Conservation (phyloP, 345 rosid genomes). For the Brassica napus region Da-Ae NC_063445.1:15068501-15069000, state of each 20-base stretch:
- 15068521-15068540: conserved; percentile 82
- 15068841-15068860: background rate
- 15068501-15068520: conserved; percentile 82
- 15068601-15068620: conserved; percentile 79
- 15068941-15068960: no score
- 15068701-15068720: no score
- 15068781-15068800: conserved; percentile 82
- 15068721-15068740: no score
- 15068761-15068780: conserved; percentile 87
- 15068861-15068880: background rate
- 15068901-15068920: no score
- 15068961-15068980: no score
- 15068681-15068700: no score
- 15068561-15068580: conserved; percentile 88
- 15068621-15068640: conserved; percentile 78
- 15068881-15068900: background rate
- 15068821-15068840: conserved; percentile 83
- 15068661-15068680: background rate
- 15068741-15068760: conserved; percentile 64
- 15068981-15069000: no score
- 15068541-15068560: conserved; percentile 86
- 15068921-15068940: no score
- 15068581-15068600: conserved; percentile 83
- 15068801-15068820: conserved; percentile 98
- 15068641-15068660: conserved; percentile 70